Evolutionary conservation across 345 rosid species (phyloP).

Genomic region (Aquilaria malaccensis): DNA sequence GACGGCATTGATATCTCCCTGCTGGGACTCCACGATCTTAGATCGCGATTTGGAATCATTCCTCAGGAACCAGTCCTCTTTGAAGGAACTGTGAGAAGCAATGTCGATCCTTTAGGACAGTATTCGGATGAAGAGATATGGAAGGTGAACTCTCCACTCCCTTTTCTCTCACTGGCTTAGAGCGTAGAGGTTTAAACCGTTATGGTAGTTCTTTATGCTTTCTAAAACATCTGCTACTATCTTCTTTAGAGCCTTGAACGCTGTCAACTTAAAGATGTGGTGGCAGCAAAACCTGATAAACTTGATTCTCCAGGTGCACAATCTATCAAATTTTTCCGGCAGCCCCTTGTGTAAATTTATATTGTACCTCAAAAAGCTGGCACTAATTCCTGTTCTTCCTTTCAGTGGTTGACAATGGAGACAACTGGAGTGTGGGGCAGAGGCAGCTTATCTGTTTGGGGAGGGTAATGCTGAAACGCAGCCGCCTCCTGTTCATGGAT

Average conservation of each 20-base stretch:
- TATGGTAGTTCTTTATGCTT: neutral
- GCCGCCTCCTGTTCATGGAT: conserved; percentile 77
- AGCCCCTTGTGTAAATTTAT: neutral
- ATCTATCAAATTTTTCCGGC: neutral
- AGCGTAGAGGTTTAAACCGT: too few species aligned
- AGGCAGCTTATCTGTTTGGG: conserved; percentile 92
- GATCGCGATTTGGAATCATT: conserved; percentile 91
- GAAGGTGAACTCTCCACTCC: conserved; percentile 43
- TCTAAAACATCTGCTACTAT: neutral
- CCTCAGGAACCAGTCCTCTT: conserved; percentile 97
- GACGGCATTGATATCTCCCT: conserved; percentile 69
- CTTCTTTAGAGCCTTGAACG: conserved; percentile 66
- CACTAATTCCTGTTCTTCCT: neutral
- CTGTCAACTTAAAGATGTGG: conserved; percentile 81
- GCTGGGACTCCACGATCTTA: conserved; percentile 84
- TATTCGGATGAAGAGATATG: conserved; percentile 85
- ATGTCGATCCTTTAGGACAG: conserved; percentile 76
- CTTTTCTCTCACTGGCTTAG: neutral
- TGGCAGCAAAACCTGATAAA: conserved; percentile 69
- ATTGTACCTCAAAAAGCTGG: neutral
- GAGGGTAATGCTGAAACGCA: conserved; percentile 80
- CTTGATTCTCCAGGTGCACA: conserved; percentile 64
- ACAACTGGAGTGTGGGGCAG: conserved; percentile 98
- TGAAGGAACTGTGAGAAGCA: conserved; percentile 93
- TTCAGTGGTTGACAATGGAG: conserved; percentile 89